These are phyloP conservation scores for Sarocladium brachiariae DNA, from an alignment of 2,329 filamentous ascomycete species.

Conservation along the genomic window DNA sequence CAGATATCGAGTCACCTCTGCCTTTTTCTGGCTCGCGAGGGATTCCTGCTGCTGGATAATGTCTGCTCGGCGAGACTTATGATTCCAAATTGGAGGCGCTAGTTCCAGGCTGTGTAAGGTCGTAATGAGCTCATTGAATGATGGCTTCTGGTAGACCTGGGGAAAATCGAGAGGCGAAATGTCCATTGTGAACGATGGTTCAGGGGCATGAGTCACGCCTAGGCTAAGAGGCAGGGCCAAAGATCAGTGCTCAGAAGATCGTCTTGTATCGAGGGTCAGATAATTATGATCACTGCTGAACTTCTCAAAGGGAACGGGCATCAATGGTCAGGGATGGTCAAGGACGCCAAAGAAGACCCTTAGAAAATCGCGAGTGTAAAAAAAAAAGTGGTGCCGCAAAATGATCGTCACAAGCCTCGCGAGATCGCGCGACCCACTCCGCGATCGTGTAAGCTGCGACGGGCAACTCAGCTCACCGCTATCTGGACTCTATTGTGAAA, in stretches of 20 bases:
- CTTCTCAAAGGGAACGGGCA: neutral
- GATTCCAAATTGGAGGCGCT: slow-evolving; percentile 62
- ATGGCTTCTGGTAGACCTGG: slow-evolving; percentile 73
- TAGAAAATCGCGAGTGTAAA: neutral
- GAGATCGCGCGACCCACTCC: neutral
- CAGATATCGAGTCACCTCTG: slow-evolving; percentile 58
- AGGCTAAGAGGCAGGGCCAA: neutral
- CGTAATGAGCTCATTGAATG: slow-evolving; percentile 54
- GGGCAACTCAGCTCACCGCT: neutral
- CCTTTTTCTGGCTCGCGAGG: slow-evolving; percentile 33
- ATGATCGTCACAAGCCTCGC: neutral
- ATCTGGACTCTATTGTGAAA: no score
- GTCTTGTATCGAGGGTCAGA: no score
- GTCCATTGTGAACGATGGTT: slow-evolving; percentile 19
- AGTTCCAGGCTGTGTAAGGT: slow-evolving; percentile 61
- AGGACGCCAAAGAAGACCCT: neutral
- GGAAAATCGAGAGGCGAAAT: slow-evolving; percentile 55
- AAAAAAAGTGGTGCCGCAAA: slow-evolving; percentile 1
- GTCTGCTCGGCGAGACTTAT: slow-evolving; percentile 33
- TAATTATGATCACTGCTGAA: no score
- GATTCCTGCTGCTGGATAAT: slow-evolving; percentile 34
- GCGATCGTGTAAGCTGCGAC: neutral
- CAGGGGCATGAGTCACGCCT: neutral
- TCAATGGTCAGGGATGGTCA: no score
- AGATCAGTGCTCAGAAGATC: neutral